These are phyloP conservation scores for Rutstroemia sp. DNA, from an alignment of 2,329 filamentous ascomycete genomes.

Conservation along the genomic window DNA sequence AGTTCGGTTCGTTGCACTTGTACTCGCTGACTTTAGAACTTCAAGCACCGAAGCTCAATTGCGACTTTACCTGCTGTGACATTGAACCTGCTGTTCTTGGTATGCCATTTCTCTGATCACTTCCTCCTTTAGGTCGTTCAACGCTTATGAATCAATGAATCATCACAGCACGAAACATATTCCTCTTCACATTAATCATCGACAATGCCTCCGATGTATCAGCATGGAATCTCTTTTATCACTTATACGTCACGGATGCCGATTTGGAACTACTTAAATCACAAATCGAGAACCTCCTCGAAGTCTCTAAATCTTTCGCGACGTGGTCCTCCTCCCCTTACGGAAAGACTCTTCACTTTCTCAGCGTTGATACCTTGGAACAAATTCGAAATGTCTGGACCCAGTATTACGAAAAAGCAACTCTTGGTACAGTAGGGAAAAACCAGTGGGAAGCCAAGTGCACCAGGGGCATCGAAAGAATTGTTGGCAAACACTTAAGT, in stretches of 20 bases:
- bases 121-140: background rate
- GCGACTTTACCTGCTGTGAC: slow-evolving; percentile 1
- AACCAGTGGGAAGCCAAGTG: background rate
- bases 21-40: background rate
- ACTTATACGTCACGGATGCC: slow-evolving; percentile 3
- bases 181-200: slow-evolving; percentile 4
- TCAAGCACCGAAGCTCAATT: background rate
- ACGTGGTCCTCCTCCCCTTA: slow-evolving; percentile 5
- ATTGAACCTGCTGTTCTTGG: background rate
- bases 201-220: background rate
- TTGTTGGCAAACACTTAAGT: background rate
- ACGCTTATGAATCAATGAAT: background rate
- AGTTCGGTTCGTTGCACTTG: no score
- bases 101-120: background rate
- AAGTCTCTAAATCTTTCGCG: background rate
- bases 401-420: background rate
- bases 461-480: background rate
- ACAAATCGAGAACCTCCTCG: slow-evolving; percentile 2
- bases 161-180: slow-evolving; percentile 8
- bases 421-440: background rate
- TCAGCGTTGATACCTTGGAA: slow-evolving; percentile 1
- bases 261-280: background rate
- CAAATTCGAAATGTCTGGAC: slow-evolving; percentile 6
- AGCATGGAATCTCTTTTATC: slow-evolving; percentile 10
- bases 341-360: background rate